phyloP scores from a whole-genome alignment of 1,284 basidiomycete genomes.

The Takashimella koratensis region DNA sequence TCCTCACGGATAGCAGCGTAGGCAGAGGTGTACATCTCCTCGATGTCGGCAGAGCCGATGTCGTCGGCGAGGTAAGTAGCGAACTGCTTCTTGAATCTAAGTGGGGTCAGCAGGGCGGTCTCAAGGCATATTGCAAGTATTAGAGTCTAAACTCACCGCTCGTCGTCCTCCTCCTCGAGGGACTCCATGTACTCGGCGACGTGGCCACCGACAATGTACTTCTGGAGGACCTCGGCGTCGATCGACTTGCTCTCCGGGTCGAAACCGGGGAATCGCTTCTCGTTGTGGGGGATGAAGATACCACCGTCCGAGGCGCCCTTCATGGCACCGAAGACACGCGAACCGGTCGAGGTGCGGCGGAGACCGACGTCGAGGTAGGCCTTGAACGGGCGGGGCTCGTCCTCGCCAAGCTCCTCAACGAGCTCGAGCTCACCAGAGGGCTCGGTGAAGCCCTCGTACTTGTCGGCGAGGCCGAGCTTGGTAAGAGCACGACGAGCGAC shows the following conservation, averaged over 20 bases:
- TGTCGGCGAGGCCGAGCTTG: conserved; percentile 95
- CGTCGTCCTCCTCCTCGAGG: conserved; percentile 99
- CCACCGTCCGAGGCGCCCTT: conserved; percentile 99
- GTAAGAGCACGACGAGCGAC: conserved; percentile 90
- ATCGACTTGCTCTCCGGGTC: conserved; percentile 92
- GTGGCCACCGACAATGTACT: conserved; percentile 98
- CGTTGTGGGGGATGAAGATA: conserved; percentile 95
- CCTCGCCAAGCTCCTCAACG: conserved; percentile 84
- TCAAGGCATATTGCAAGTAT: no score
- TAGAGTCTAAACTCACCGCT: conserved; percentile 69
- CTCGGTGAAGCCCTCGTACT: conserved; percentile 94
- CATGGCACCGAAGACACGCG: conserved; percentile 97
- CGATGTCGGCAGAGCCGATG: conserved; percentile 92
- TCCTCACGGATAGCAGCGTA: conserved; percentile 94
- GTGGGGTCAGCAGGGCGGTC: not conserved
- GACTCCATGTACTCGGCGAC: conserved; percentile 99
- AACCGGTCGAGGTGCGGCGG: conserved; percentile 95
- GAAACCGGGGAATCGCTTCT: conserved; percentile 98
- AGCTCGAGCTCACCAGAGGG: conserved; percentile 81
- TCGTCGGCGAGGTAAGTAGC: conserved; percentile 91
- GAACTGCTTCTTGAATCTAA: conserved; percentile 98
- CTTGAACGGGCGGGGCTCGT: conserved; percentile 97
- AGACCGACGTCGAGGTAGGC: conserved; percentile 98
- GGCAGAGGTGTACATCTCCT: conserved; percentile 89
- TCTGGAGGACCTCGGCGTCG: conserved; percentile 90